Percentiles rank a stretch among this genome's conserved stretches.
Conservation (phyloP, 495 filamentous ascomycete genomes). For the Daldinia grandis region DNA sequence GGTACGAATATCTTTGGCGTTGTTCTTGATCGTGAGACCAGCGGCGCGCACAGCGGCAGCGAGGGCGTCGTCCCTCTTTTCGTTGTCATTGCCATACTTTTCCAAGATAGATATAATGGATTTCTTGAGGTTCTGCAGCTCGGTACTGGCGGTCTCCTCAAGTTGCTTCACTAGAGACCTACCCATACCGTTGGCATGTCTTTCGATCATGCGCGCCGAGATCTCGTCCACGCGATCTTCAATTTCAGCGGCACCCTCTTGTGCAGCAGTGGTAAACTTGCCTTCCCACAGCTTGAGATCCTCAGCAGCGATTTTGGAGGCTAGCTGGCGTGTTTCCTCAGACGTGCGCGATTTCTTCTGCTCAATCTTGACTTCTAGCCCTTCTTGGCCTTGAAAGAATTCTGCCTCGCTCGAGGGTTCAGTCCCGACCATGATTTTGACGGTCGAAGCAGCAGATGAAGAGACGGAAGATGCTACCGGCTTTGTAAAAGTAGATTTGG, state of each 20-base stretch:
- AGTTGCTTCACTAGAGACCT: conserved; percentile 73
- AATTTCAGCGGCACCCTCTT: conserved; percentile 82
- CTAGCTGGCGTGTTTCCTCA: conserved; percentile 54
- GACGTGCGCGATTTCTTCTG: conserved; percentile 39
- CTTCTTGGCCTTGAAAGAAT: neutral
- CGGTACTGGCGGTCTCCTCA: conserved; percentile 67
- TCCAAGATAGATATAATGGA: conserved; percentile 72
- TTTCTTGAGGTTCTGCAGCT: conserved; percentile 71
- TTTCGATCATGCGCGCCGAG: conserved; percentile 62
- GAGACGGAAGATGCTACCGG: conserved; percentile 45
- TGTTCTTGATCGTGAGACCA: conserved; percentile 78
- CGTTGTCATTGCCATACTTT: conserved; percentile 49
- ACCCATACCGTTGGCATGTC: conserved; percentile 62
- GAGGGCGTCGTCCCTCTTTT: conserved; percentile 70
- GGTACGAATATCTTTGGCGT: conserved; percentile 79
- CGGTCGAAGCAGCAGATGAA: conserved; percentile 19
- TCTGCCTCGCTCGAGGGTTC: conserved; percentile 14
- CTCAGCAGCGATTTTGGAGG: conserved; percentile 72
- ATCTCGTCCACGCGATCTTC: conserved; percentile 73
- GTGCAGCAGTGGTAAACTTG: conserved; percentile 82
- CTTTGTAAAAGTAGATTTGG: conserved; percentile 49
- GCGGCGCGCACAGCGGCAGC: conserved; percentile 70
- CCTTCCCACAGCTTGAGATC: conserved; percentile 85
- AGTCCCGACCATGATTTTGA: conserved; percentile 20
- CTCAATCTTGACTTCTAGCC: conserved; percentile 27